Evolutionary conservation across 2,329 filamentous ascomycete species (phyloP).

Genomic region (Penicillium paneum): DNA sequence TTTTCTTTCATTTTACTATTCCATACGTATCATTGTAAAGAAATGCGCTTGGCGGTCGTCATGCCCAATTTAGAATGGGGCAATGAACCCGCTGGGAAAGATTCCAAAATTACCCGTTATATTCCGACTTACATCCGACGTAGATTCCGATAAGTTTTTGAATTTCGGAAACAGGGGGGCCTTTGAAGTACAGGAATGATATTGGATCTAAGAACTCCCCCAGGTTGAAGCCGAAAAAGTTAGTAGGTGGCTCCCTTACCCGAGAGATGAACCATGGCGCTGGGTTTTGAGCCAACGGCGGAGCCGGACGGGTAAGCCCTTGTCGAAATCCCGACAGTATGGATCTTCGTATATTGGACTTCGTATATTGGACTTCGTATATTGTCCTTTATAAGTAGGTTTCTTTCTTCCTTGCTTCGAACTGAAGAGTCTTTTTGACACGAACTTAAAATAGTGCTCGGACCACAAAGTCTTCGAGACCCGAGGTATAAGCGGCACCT

Average conservation of each 20-base stretch:
- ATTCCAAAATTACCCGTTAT: background rate
- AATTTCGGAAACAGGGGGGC: background rate
- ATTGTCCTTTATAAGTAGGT: background rate
- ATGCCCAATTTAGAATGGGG: background rate
- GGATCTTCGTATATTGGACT: constrained; percentile 13
- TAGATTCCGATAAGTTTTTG: background rate
- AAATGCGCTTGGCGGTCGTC: background rate
- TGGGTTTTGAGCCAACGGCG: constrained; percentile 30
- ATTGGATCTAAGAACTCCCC: too few species aligned
- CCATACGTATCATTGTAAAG: background rate
- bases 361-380: background rate
- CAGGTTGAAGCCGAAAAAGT: too few species aligned
- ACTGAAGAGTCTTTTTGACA: background rate
- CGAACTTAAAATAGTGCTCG: background rate
- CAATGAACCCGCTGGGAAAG: background rate
- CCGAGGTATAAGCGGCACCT: background rate
- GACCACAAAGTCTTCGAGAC: background rate
- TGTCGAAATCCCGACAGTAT: constrained; percentile 26
- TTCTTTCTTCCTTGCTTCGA: background rate
- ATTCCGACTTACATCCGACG: background rate
- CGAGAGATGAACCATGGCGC: constrained; percentile 36
- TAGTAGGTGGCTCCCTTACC: constrained; percentile 15
- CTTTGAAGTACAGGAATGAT: background rate
- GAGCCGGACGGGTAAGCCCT: constrained; percentile 11
- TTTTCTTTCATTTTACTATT: background rate